Conservation (phyloP, 805 yeast genomes). For the Sugiyamaella chiloensis region DNA sequence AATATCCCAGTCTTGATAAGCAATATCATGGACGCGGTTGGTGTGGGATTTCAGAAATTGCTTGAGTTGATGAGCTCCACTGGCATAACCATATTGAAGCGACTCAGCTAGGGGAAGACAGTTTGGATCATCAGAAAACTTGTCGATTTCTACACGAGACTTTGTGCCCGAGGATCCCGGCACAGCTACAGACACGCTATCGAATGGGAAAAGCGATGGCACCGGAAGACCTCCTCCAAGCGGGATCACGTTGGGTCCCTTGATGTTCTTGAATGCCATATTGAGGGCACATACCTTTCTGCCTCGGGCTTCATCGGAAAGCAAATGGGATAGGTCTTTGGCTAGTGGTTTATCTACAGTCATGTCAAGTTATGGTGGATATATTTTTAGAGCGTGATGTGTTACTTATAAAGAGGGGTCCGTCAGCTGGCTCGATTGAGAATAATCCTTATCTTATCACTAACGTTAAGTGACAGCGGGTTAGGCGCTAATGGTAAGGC, state of each 20-base stretch:
- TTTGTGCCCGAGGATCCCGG: constrained; percentile 27
- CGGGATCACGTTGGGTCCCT: constrained; percentile 73
- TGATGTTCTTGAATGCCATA: constrained; percentile 75
- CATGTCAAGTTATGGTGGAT: no score
- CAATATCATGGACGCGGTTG: constrained; percentile 40
- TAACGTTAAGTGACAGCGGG: constrained; percentile 5
- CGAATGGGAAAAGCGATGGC: constrained; percentile 90
- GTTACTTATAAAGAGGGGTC: background rate
- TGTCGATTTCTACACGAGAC: constrained; percentile 36
- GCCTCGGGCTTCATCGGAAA: constrained; percentile 74
- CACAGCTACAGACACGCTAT: constrained; percentile 61
- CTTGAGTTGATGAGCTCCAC: constrained; percentile 71
- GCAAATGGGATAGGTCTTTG: constrained; percentile 68
- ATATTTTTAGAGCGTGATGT: no score
- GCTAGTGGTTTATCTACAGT: constrained; percentile 34
- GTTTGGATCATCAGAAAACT: constrained; percentile 39
- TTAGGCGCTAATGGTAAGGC: constrained; percentile 4
- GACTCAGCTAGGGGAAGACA: constrained; percentile 71
- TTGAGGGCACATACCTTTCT: constrained; percentile 80
- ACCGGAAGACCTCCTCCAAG: constrained; percentile 96
- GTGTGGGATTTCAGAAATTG: constrained; percentile 70
- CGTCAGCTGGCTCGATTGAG: background rate
- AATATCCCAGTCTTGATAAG: constrained; percentile 68
- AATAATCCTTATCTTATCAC: constrained; percentile 63
- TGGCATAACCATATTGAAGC: constrained; percentile 86